phyloP scores from a whole-genome alignment of 164 flowering plant genomes.

The Taxillus chinensis region DNA sequence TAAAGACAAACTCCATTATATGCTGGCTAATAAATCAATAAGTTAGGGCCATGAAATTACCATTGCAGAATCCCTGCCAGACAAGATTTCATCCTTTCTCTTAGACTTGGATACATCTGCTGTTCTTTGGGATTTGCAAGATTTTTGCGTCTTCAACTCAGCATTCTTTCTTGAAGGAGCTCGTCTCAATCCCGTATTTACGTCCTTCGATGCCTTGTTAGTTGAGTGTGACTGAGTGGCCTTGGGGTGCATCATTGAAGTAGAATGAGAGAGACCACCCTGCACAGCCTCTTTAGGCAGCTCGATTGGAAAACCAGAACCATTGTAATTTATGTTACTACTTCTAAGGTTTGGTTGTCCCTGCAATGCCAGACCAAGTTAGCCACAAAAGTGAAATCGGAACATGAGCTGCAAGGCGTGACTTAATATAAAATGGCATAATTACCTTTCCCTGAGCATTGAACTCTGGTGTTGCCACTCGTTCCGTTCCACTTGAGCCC shows the following conservation, averaged over 20 bases:
- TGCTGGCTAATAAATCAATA: too few species aligned
- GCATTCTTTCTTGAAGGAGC: constrained; percentile 8
- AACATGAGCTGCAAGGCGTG: not conserved
- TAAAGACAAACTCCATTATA: too few species aligned
- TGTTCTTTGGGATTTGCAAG: constrained; percentile 10
- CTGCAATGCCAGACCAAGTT: constrained; percentile 10
- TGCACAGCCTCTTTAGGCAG: constrained; percentile 18
- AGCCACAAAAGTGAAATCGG: not conserved
- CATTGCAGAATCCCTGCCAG: constrained; percentile 14
- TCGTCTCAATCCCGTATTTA: not conserved
- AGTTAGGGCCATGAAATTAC: constrained; percentile 3
- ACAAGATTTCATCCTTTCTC: constrained; percentile 11
- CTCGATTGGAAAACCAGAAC: constrained; percentile 25
- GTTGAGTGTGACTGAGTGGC: constrained; percentile 18
- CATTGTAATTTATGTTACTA: constrained; percentile 16
- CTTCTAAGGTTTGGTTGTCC: constrained; percentile 19
- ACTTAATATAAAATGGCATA: constrained; percentile 9
- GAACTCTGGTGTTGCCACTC: constrained; percentile 27
- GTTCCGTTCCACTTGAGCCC: constrained; percentile 24
- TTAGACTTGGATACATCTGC: constrained; percentile 11
- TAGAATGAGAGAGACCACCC: constrained; percentile 1
- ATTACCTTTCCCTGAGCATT: constrained; percentile 17
- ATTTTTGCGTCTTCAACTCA: constrained; percentile 18
- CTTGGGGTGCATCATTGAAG: constrained; percentile 31
- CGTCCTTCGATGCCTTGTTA: constrained; percentile 12